Evolutionary conservation across 768 basidiomycete species (phyloP), one percentile per base, ranked within the genome.

Genomic region (Pisolithus microcarpus): DNA sequence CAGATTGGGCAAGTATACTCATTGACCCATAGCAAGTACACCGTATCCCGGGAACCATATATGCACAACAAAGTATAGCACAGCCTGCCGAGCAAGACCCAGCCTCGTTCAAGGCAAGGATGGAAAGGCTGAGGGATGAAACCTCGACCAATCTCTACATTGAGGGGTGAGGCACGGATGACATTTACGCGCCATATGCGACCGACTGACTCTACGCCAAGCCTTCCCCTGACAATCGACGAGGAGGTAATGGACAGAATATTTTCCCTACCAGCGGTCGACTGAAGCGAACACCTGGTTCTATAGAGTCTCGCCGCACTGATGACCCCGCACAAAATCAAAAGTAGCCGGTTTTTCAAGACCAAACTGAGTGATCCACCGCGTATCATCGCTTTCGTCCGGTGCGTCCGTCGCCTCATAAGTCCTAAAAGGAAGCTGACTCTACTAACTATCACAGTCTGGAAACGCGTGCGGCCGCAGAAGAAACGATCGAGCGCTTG

Each of bases 131-230:
- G 48, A 75, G 77, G 52, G 87, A 90, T 61, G 69, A 69, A 45
- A 62, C 61, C 15, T 87, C 85, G 48, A 88, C 86, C 16, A 89
- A 90, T 64, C 65, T 91, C 53, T 91, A 91, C 65, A 81, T 91
- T 64, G 87, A 91, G 66, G 86, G 87, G 72, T 80, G 51, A 49
- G 73, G 58, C 3, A 8, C 21, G 42, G 3, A 13, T 23, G 28
- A 10, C 5, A 37, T 28, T 43, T 18, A 46, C 31, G 18, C 11
- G 23, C 11, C 7, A n/a, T 37, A 4, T 16, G 21, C 47, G 30
- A 60, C 43, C 7, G 36, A 39, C 50, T 23, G 48, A 38, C 40
- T 15, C 24, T 53, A 21, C 51, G 26, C n/a, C 44, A 51, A 81
- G 81, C n/a, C 72, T 89, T 37, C 87, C 87, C 1, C 58, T 88